Conservation (phyloP, 1,139 yeast species). For the Yamadazyma mexicana region DNA sequence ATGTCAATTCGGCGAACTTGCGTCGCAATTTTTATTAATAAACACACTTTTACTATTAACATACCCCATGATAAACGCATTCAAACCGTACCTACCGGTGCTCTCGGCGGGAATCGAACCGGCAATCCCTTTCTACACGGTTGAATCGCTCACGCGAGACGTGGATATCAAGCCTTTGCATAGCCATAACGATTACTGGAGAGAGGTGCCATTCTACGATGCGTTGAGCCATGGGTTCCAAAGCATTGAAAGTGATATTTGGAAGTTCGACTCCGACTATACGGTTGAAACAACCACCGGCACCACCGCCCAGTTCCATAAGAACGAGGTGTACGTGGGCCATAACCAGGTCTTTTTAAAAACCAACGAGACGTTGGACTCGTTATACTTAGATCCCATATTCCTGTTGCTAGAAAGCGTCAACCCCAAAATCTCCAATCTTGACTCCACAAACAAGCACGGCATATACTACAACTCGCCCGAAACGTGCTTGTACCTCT, state of each 20-base stretch:
- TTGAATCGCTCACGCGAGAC: constrained; percentile 48
- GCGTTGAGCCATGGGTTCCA: constrained; percentile 60
- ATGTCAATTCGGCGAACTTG: background rate
- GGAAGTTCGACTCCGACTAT: constrained; percentile 45
- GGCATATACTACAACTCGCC: constrained; percentile 42
- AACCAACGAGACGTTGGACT: constrained; percentile 43
- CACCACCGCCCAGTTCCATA: constrained; percentile 24
- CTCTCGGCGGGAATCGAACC: background rate
- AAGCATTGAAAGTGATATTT: constrained; percentile 73
- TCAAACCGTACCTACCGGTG: constrained; percentile 11
- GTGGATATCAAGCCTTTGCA: constrained; percentile 55
- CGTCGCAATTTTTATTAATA: background rate
- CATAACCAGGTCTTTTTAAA: constrained; percentile 54
- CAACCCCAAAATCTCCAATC: constrained; percentile 24
- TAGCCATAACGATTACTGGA: constrained; percentile 79
- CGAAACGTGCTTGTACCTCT: constrained; percentile 37
- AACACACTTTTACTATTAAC: background rate
- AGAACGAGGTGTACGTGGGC: constrained; percentile 59
- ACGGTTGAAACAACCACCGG: constrained; percentile 22
- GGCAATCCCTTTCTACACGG: constrained; percentile 9
- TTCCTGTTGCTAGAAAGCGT: constrained; percentile 47
- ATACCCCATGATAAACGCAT: constrained; percentile 13
- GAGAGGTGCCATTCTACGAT: constrained; percentile 58
- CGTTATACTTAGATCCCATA: constrained; percentile 57
- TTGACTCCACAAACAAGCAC: constrained; percentile 18